A percentile compares a stretch with the other conserved stretches of the same genome.
phyloP scores from a whole-genome alignment of 2,329 filamentous ascomycete genomes.

The Pseudogymnoascus sp. region DNA sequence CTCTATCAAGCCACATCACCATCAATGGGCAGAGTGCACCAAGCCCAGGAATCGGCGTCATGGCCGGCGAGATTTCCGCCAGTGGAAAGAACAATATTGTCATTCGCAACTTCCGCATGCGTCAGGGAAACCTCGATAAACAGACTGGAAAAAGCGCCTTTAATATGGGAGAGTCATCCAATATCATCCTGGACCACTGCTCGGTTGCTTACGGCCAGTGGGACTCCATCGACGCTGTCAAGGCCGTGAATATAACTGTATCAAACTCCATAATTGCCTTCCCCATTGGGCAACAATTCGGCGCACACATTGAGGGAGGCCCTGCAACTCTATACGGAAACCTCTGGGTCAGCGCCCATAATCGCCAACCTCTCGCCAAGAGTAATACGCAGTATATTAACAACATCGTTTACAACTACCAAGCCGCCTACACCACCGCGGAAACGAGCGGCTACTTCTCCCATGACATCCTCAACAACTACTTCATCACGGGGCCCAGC shows the following conservation, averaged over 20 bases:
- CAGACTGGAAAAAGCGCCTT: slow-evolving; percentile 46
- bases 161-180: slow-evolving; percentile 44
- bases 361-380: slow-evolving; percentile 51
- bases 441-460: slow-evolving; percentile 41
- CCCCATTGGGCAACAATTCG: slow-evolving; percentile 44
- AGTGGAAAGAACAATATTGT: slow-evolving; percentile 35
- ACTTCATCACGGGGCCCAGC: slow-evolving; percentile 49
- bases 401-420: slow-evolving; percentile 49
- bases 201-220: slow-evolving; percentile 49
- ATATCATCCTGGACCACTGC: slow-evolving; percentile 52
- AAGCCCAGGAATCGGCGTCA: slow-evolving; percentile 37
- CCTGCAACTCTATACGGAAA: slow-evolving; percentile 48
- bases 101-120: slow-evolving; percentile 48
- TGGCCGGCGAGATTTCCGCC: slow-evolving; percentile 21
- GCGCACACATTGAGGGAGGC: slow-evolving; percentile 47
- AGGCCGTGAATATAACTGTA: slow-evolving; percentile 43
- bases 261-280: slow-evolving; percentile 39
- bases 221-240: slow-evolving; percentile 43
- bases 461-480: slow-evolving; percentile 50
- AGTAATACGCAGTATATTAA: slow-evolving; percentile 49
- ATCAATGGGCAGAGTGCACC: slow-evolving; percentile 44
- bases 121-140: slow-evolving; percentile 45
- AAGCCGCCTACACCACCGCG: slow-evolving; percentile 49
- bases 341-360: slow-evolving; percentile 52
- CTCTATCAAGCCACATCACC: slow-evolving; percentile 36